A percentile compares a stretch with the other conserved stretches of the same genome.
phyloP scores from a whole-genome alignment of 495 filamentous ascomycete genomes.

The Penicillium canescens region DNA sequence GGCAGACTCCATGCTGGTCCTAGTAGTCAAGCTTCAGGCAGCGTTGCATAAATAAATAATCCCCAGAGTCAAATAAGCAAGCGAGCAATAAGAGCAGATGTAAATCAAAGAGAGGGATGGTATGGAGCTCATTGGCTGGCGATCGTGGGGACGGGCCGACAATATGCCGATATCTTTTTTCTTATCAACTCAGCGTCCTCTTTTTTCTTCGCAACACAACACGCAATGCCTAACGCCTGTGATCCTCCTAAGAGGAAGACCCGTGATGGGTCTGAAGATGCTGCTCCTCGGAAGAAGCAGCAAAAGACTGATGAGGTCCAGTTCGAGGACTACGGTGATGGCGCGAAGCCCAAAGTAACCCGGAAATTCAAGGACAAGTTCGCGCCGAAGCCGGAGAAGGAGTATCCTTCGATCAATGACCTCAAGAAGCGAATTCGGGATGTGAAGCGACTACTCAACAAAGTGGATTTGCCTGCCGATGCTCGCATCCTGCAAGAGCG shows the following conservation, averaged over 20 bases:
- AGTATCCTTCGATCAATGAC: constrained; percentile 49
- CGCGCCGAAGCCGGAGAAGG: constrained; percentile 25
- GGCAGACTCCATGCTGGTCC: constrained; percentile 59
- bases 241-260: constrained; percentile 31
- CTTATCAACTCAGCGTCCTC: constrained; percentile 15
- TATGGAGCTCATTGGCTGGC: constrained; percentile 32
- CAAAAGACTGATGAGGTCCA: constrained; percentile 9
- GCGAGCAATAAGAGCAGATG: constrained; percentile 3
- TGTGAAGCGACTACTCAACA: constrained; percentile 58
- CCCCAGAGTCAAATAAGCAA: constrained; percentile 14
- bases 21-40: neutral
- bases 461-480: constrained; percentile 68
- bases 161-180: constrained; percentile 25
- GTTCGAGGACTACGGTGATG: constrained; percentile 11
- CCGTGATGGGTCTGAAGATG: constrained; percentile 27
- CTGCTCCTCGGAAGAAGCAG: constrained; percentile 25
- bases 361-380: constrained; percentile 27
- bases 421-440: constrained; percentile 55
- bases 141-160: constrained; percentile 31
- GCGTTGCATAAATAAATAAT: neutral
- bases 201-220: constrained; percentile 1
- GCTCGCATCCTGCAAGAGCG: constrained; percentile 76
- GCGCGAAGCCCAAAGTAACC: constrained; percentile 16
- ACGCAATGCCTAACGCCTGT: constrained; percentile 1
- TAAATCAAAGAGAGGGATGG: constrained; percentile 19